A percentile compares a stretch with the other conserved stretches of the same genome.
Evolutionary conservation across 208 protist genomes (phyloP).

Genomic region (Trypanosoma cruzi): DNA sequence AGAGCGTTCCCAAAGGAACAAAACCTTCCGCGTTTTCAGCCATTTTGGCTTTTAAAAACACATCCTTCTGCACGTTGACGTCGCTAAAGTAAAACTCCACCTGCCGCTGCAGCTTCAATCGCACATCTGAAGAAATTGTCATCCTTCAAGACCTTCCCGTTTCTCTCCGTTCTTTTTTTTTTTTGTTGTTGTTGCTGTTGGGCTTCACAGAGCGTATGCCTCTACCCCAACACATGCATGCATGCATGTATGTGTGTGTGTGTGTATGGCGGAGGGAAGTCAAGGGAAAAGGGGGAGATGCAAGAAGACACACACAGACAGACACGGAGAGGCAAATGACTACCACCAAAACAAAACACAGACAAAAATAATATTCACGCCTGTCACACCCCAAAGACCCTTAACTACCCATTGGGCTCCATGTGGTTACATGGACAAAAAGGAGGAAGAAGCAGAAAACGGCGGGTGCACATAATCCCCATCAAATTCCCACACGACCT

Average conservation of each 20-base stretch:
- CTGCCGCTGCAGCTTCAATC: slow-evolving; percentile 65
- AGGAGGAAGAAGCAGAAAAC: too few species aligned
- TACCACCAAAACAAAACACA: neutral
- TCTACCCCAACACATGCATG: neutral
- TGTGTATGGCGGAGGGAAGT: neutral
- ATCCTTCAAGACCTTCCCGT: neutral
- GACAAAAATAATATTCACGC: too few species aligned
- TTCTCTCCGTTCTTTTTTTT: slow-evolving; percentile 12
- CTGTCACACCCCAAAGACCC: too few species aligned
- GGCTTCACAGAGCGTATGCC: neutral
- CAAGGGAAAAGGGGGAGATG: neutral
- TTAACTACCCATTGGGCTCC: too few species aligned
- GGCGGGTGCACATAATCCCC: too few species aligned
- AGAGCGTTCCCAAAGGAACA: slow-evolving; percentile 69
- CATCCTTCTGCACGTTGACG: slow-evolving; percentile 90
- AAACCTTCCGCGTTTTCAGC: slow-evolving; percentile 85
- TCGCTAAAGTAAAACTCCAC: slow-evolving; percentile 95
- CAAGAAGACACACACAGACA: neutral
- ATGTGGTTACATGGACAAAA: too few species aligned
- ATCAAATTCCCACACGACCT: neutral
- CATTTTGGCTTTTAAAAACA: slow-evolving; percentile 91
- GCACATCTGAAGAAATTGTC: slow-evolving; percentile 19
- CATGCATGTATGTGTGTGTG: slow-evolving; percentile 6
- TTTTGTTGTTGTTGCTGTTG: neutral
- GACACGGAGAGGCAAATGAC: neutral